A percentile compares a stretch with the other conserved stretches of the same genome.
Conservation (phyloP, 208 protist species). For the Wallacemonas sp. region DNA sequence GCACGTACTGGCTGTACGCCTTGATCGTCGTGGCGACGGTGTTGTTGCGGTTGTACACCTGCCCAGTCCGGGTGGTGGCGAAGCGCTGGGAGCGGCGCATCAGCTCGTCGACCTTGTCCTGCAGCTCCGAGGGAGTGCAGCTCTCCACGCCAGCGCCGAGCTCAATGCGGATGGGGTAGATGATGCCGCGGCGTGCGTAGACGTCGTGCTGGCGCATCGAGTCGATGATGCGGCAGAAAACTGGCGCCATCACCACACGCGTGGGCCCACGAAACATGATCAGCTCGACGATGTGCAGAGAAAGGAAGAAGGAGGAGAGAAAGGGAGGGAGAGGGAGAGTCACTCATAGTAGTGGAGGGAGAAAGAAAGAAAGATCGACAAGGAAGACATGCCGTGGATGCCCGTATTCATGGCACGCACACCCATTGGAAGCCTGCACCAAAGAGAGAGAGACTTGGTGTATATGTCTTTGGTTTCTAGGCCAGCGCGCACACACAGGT, state of each 20-base stretch:
- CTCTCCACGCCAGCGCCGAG: conserved; percentile 64
- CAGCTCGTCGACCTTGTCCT: conserved; percentile 66
- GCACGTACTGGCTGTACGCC: conserved; percentile 75
- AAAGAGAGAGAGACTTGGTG: too few species aligned
- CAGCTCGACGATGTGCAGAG: background rate
- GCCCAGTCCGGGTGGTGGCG: conserved; percentile 70
- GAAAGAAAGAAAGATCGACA: too few species aligned
- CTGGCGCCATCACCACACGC: conserved; percentile 31
- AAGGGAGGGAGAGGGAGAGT: background rate
- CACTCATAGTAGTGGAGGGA: too few species aligned
- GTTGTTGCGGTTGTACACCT: conserved; percentile 72
- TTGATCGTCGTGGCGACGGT: conserved; percentile 54
- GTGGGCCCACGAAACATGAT: conserved; percentile 23
- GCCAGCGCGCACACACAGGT: too few species aligned
- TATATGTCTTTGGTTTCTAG: too few species aligned
- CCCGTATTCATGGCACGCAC: too few species aligned
- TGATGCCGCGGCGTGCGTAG: conserved; percentile 59
- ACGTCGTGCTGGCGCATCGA: conserved; percentile 66
- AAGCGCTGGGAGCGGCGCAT: conserved; percentile 72
- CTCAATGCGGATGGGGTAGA: conserved; percentile 85
- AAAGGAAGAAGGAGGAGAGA: background rate
- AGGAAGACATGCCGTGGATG: too few species aligned
- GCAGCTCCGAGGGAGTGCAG: conserved; percentile 61
- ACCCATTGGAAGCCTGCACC: too few species aligned
- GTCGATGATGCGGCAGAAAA: conserved; percentile 87